Percentiles rank a stretch among this genome's conserved stretches.
phyloP scores from a whole-genome alignment of 1,284 basidiomycete genomes.

The Hymenochaete sp. region DNA sequence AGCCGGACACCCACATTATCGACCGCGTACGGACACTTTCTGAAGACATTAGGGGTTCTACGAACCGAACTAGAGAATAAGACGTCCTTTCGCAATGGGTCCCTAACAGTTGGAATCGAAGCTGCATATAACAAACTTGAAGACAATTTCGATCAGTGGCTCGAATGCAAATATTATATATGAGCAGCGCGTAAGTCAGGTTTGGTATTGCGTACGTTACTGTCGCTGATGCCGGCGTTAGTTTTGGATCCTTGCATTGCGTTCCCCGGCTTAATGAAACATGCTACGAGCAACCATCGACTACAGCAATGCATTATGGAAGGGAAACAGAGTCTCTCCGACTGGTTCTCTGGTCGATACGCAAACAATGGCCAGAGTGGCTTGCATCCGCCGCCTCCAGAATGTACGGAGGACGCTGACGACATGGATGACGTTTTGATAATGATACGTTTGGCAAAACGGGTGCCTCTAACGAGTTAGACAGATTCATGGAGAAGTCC shows the following conservation, averaged over 20 bases:
- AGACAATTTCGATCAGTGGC: conserved; percentile 18
- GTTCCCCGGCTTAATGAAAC: conserved; percentile 3
- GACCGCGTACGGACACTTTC: conserved; percentile 19
- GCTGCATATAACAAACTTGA: conserved; percentile 20
- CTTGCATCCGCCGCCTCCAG: neutral
- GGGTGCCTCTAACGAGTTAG: conserved; percentile 15
- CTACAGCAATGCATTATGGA: conserved; percentile 4
- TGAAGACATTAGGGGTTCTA: conserved; percentile 20
- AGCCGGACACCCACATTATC: conserved; percentile 22
- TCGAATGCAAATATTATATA: conserved; percentile 20
- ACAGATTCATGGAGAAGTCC: conserved; percentile 18
- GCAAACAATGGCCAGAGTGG: neutral
- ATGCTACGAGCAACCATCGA: conserved; percentile 9
- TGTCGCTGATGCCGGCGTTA: conserved; percentile 1
- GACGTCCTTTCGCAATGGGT: conserved; percentile 6
- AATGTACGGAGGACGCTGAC: neutral
- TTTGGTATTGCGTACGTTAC: neutral
- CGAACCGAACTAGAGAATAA: conserved; percentile 10
- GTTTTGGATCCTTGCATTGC: conserved; percentile 18
- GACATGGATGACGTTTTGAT: conserved; percentile 20
- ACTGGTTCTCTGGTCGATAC: conserved; percentile 7
- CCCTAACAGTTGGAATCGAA: conserved; percentile 12
- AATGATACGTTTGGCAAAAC: conserved; percentile 11
- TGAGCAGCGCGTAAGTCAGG: conserved; percentile 20
- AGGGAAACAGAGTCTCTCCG: neutral